Percentiles rank a stretch among this genome's conserved stretches.
These are phyloP conservation scores for Kluyveromyces siamensis DNA, from an alignment of 805 yeast species.

Conservation along the genomic window DNA sequence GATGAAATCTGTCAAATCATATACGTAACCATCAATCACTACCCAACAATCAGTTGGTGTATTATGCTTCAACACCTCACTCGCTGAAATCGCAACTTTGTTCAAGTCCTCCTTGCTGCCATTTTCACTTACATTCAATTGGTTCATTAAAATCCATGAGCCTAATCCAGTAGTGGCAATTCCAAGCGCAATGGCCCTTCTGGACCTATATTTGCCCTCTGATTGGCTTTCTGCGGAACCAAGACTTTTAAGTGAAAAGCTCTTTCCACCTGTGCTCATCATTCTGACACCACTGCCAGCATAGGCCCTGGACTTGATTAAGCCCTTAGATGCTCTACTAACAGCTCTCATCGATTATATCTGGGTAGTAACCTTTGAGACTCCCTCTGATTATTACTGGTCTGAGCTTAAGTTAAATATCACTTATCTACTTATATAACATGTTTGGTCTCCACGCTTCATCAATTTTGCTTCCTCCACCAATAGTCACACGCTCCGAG, in stretches of 20 bases:
- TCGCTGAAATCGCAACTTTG: conserved; percentile 20
- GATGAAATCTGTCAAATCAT: conserved; percentile 66
- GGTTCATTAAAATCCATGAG: background rate
- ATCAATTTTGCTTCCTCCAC: no score
- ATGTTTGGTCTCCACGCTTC: no score
- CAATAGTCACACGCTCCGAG: no score
- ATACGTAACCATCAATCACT: conserved; percentile 67
- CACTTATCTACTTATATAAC: no score
- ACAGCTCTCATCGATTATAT: background rate
- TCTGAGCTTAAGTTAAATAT: no score
- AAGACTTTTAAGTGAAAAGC: background rate
- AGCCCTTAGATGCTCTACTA: background rate
- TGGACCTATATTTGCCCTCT: background rate
- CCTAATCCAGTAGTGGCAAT: conserved; percentile 2
- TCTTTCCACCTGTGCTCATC: background rate
- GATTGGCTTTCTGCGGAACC: background rate
- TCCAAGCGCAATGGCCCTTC: conserved; percentile 1
- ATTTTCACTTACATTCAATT: conserved; percentile 5
- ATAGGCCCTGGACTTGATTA: background rate
- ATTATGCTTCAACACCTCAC: conserved; percentile 60
- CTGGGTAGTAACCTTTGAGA: no score
- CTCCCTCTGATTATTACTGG: no score
- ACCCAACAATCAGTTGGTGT: conserved; percentile 78
- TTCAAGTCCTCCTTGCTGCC: conserved; percentile 10
- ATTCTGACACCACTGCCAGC: background rate